A percentile compares a stretch with the other conserved stretches of the same genome.
Evolutionary conservation across 148 eudicot species (phyloP).

Genomic region (Drosera capensis): DNA sequence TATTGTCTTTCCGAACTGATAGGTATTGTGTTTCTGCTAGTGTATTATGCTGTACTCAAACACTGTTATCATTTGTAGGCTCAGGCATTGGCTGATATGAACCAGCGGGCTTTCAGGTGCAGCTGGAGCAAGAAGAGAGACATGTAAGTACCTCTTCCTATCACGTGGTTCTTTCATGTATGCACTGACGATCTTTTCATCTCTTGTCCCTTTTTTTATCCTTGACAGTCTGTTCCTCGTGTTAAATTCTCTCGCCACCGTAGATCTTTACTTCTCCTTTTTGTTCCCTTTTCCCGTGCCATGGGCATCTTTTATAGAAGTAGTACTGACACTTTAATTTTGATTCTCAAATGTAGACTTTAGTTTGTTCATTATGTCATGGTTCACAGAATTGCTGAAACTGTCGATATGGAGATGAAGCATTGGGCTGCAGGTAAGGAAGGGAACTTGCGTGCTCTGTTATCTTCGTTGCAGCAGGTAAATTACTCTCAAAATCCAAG

Average conservation of each 20-base stretch:
- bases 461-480: conserved; percentile 71
- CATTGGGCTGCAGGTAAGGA: conserved; percentile 90
- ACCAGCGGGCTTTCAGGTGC: conserved; percentile 61
- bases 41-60: too few species aligned
- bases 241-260: too few species aligned
- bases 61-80: too few species aligned
- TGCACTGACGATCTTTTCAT: background rate
- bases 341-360: background rate
- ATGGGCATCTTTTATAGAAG: too few species aligned
- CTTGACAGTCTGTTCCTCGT: too few species aligned
- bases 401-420: conserved; percentile 48
- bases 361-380: conserved; percentile 3
- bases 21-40: too few species aligned
- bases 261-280: too few species aligned
- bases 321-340: too few species aligned
- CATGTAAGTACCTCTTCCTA: conserved; percentile 35
- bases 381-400: conserved; percentile 61
- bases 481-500: conserved; percentile 2
- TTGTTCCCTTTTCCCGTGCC: too few species aligned
- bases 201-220: too few species aligned
- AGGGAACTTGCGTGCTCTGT: conserved; percentile 72
- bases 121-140: conserved; percentile 73
- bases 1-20: too few species aligned
- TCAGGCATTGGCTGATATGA: conserved; percentile 58
- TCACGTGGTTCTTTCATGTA: background rate